Evolutionary conservation across 83 land plant genomes (phyloP), one percentile per base, ranked within the genome.

Genomic region (Thuja plicata): DNA sequence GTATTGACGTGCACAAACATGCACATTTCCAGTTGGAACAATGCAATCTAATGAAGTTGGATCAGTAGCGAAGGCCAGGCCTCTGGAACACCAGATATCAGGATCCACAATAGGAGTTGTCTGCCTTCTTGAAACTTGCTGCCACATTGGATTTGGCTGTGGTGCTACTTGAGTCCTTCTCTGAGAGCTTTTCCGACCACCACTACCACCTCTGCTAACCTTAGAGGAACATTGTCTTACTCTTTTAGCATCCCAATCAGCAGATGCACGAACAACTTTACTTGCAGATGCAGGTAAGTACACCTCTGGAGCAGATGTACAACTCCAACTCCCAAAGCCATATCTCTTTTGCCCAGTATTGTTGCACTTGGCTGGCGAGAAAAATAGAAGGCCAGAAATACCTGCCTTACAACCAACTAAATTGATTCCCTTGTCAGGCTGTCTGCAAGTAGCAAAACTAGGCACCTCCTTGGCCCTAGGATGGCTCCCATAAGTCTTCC

Each of bases 201-300:
- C 30, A 24, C 50, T 43, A 9, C 48, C 21, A 27, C 52, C 85
- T 82, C 85, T 82, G n/a, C 52, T 45, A n/a, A 82, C 54, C n/a
- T 46, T 82, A 82, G 85, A 82, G 52, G 54, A 8, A 21, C 9
- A 11, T 3, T 82, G 85, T 45, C 50, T 46, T 46, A 27, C n/a
- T 82, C 85, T 43, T 32, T 82, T 82, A 24, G 52, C 85, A 45
- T 82, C 54, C 85, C 85, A 82, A 45, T 82, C 85, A 82, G 85
- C 85, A 82, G 85, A 82, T 19, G 85, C 85, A 41, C 85, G 85
- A n/a, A 82, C 85, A 82, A 40, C 85, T 11, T 82, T 82, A 82
- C 45, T 82, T 46, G 85, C 85, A 82, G 85, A 82, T 82, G 85
- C 41, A n/a, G 85, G 85, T 82, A 82, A 82, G 85, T 82, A 82